phyloP scores from a whole-genome alignment of 805 yeast genomes.

The Wickerhamomyces hampshirensis region DNA sequence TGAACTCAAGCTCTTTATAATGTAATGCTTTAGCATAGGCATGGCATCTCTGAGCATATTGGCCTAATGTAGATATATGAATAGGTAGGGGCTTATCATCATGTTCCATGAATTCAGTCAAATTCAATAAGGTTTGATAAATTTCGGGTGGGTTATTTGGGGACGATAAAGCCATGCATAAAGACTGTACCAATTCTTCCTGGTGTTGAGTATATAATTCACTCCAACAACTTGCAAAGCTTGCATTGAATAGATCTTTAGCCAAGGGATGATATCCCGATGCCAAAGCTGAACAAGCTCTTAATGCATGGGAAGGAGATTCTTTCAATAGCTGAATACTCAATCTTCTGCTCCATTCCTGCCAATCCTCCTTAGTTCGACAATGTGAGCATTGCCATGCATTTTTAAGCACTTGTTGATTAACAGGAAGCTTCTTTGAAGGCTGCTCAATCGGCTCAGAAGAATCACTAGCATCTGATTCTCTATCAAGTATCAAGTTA shows the following conservation, averaged over 20 bases:
- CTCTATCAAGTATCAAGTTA: constrained; percentile 64
- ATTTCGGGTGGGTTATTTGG: constrained; percentile 95
- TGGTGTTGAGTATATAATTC: constrained; percentile 85
- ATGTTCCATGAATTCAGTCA: constrained; percentile 97
- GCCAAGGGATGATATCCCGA: constrained; percentile 85
- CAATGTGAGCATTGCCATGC: constrained; percentile 93
- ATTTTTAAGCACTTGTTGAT: constrained; percentile 57
- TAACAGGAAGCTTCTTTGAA: constrained; percentile 68
- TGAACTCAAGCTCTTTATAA: constrained; percentile 91
- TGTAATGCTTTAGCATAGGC: constrained; percentile 97
- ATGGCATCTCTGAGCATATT: constrained; percentile 91
- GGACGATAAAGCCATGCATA: constrained; percentile 83
- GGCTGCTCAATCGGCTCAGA: constrained; percentile 58
- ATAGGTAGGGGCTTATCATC: constrained; percentile 93
- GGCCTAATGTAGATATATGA: constrained; percentile 83
- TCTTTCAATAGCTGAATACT: constrained; percentile 84
- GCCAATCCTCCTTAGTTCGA: constrained; percentile 94
- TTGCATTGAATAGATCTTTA: constrained; percentile 85
- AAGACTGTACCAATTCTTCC: constrained; percentile 80
- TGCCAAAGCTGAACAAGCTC: constrained; percentile 90
- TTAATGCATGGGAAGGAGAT: constrained; percentile 88
- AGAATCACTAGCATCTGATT: constrained; percentile 33
- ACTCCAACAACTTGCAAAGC: constrained; percentile 94
- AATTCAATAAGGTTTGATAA: constrained; percentile 78
- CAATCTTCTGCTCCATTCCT: constrained; percentile 89